Evolutionary conservation across 1,284 basidiomycete species (phyloP).

Genomic region (Phellinidium pouzarii): DNA sequence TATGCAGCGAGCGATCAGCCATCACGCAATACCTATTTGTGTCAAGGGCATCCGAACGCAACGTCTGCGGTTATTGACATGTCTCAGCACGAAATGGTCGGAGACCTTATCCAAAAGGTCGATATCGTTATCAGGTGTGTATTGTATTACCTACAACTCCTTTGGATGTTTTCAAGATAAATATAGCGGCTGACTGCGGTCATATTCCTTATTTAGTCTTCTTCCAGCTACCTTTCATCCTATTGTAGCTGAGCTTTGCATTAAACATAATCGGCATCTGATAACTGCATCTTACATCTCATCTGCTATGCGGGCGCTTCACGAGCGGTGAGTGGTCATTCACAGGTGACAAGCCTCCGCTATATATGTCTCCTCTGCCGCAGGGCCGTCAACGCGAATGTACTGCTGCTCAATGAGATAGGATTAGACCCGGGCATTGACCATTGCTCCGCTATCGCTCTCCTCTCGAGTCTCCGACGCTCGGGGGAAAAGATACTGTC

Average conservation of each 20-base stretch:
- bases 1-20: constrained; percentile 67
- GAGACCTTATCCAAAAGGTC: constrained; percentile 45
- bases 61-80: constrained; percentile 61
- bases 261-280: constrained; percentile 69
- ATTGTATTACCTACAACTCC: not conserved
- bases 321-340: constrained; percentile 45
- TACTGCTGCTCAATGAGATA: constrained; percentile 87
- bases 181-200: constrained; percentile 23
- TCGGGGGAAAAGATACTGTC: constrained; percentile 62
- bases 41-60: constrained; percentile 49
- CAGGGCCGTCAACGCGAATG: constrained; percentile 62
- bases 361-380: not conserved
- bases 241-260: constrained; percentile 70
- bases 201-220: constrained; percentile 42
- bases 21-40: constrained; percentile 53
- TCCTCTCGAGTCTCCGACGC: constrained; percentile 54
- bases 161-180: no score
- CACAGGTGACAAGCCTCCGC: not conserved
- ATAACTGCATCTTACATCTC: constrained; percentile 93
- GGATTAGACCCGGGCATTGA: constrained; percentile 96
- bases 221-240: constrained; percentile 78
- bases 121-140: constrained; percentile 67
- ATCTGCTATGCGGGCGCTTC: constrained; percentile 66
- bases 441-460: constrained; percentile 82
- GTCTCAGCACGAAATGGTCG: constrained; percentile 30